These are phyloP conservation scores for Bacterosira constricta DNA, from an alignment of 108 stramenopile genomes.

Conservation along the genomic window DNA sequence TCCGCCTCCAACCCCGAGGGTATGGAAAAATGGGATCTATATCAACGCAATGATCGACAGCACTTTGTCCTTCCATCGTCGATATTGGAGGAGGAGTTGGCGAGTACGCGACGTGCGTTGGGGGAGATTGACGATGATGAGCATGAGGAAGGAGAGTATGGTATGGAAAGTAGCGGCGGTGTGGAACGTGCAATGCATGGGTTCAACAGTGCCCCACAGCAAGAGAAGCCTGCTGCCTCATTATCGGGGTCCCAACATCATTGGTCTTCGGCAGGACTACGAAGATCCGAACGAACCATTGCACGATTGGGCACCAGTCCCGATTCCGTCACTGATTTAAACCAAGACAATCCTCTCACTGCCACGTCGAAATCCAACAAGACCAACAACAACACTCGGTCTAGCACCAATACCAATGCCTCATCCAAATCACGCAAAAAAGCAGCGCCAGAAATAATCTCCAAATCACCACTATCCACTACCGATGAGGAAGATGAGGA, in stretches of 20 bases:
- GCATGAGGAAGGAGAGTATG: not conserved
- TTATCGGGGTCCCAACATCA: not conserved
- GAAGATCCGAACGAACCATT: constrained; percentile 9
- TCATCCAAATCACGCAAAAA: not conserved
- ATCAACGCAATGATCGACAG: constrained; percentile 47
- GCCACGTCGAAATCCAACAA: constrained; percentile 4
- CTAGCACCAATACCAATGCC: not conserved
- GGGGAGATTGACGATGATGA: constrained; percentile 45
- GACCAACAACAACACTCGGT: not conserved
- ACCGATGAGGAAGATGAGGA: constrained; percentile 42
- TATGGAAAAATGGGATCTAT: constrained; percentile 88
- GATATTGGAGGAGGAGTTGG: constrained; percentile 85
- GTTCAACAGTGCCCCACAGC: too few relatives aligned
- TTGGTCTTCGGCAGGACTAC: not conserved
- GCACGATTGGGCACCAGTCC: constrained; percentile 23
- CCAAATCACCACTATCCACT: not conserved
- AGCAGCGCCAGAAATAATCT: not conserved
- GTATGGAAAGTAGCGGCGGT: not conserved
- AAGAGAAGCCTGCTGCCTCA: not conserved
- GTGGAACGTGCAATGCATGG: not conserved
- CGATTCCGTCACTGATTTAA: not conserved
- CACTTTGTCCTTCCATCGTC: constrained; percentile 76
- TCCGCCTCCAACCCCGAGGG: constrained; percentile 89
- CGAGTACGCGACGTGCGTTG: constrained; percentile 59
- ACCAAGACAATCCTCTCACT: not conserved